These are phyloP conservation scores for Dendrocalamus sinicus DNA, from an alignment of 176 grass and related monocot species.

Conservation along the genomic window DNA sequence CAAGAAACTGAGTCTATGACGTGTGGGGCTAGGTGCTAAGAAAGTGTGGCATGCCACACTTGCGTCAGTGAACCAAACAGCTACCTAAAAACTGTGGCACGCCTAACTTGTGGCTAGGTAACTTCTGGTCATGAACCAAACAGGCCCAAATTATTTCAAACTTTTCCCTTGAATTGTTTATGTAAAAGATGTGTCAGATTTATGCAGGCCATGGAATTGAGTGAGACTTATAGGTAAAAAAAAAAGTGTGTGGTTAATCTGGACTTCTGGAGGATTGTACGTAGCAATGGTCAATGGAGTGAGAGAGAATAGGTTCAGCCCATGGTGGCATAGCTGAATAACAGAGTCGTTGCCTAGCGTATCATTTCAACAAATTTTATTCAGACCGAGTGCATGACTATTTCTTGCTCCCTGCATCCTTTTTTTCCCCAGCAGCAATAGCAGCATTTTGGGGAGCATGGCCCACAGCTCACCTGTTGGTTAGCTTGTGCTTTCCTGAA, in stretches of 20 bases:
- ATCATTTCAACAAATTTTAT: background rate
- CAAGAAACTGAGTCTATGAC: too few species aligned
- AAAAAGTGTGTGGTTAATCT: background rate
- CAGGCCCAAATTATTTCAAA: background rate
- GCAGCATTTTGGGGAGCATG: constrained; percentile 13
- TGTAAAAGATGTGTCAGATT: background rate
- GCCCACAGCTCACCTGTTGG: background rate
- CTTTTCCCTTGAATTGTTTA: background rate
- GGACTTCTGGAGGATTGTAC: background rate
- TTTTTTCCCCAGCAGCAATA: too few species aligned
- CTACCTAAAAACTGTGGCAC: too few species aligned
- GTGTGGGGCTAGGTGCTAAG: too few species aligned
- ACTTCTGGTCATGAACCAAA: too few species aligned
- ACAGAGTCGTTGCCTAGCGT: background rate
- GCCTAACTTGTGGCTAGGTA: too few species aligned
- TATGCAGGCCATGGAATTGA: background rate
- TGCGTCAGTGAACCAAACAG: too few species aligned
- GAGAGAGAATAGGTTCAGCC: background rate
- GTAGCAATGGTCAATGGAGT: background rate
- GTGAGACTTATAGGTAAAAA: background rate
- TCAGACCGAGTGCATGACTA: background rate
- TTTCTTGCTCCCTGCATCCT: background rate
- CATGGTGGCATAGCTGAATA: background rate
- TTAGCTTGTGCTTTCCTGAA: background rate
- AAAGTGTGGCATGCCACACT: too few species aligned